phyloP scores from a whole-genome alignment of 495 filamentous ascomycete species.

The Patellaria atrata region DNA sequence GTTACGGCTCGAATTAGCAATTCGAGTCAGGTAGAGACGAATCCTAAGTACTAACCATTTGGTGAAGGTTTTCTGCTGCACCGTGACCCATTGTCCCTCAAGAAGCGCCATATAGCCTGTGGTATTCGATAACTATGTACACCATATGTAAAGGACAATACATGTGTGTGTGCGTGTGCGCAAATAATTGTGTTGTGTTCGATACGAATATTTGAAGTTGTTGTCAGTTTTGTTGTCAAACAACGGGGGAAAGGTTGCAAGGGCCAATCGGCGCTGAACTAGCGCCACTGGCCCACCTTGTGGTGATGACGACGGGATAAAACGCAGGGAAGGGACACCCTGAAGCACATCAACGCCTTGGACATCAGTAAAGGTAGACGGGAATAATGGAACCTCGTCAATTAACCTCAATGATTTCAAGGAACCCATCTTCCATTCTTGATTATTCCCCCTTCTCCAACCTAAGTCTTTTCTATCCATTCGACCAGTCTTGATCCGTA shows the following conservation, averaged over 20 bases:
- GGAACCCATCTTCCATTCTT: too few relatives aligned
- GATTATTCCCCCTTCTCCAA: too few relatives aligned
- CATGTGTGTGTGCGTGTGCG: slow-evolving; percentile 1
- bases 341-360: too few relatives aligned
- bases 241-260: neutral
- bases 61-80: slow-evolving; percentile 98
- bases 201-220: too few relatives aligned
- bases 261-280: neutral
- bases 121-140: neutral
- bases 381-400: too few relatives aligned
- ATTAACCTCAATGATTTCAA: too few relatives aligned
- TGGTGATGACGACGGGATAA: too few relatives aligned
- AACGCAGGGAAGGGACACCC: too few relatives aligned
- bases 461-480: too few relatives aligned
- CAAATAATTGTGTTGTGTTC: neutral
- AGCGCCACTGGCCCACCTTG: neutral
- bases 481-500: too few relatives aligned
- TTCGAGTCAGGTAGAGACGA: slow-evolving; percentile 12
- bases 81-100: slow-evolving; percentile 87
- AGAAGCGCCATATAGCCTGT: slow-evolving; percentile 39
- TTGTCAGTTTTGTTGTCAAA: neutral
- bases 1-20: slow-evolving; percentile 8
- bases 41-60: slow-evolving; percentile 56
- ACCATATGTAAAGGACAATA: slow-evolving; percentile 2
- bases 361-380: too few relatives aligned